Percentiles rank a stretch among this genome's conserved stretches.
Evolutionary conservation across 1,284 basidiomycete species (phyloP).

Genomic region (Malassezia sympodialis): DNA sequence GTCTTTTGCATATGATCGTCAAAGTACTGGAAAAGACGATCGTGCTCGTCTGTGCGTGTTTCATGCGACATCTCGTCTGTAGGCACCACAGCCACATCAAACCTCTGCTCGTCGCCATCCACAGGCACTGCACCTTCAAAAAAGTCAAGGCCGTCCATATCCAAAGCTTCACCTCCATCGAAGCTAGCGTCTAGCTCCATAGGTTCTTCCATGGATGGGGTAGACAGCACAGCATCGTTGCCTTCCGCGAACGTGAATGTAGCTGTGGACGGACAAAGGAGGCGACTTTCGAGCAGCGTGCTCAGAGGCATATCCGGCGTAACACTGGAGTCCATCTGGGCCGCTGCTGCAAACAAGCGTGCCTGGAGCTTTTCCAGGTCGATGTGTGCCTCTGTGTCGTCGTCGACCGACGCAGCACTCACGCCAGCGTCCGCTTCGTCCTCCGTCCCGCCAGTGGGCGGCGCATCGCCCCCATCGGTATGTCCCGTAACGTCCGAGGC

Average conservation of each 20-base stretch:
- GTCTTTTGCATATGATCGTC: slow-evolving; percentile 80
- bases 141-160: slow-evolving; percentile 49
- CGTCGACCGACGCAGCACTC: neutral
- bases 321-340: slow-evolving; percentile 15
- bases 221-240: slow-evolving; percentile 24
- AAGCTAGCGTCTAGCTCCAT: slow-evolving; percentile 17
- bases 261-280: slow-evolving; percentile 32
- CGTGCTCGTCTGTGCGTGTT: slow-evolving; percentile 4
- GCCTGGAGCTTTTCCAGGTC: slow-evolving; percentile 30
- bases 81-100: slow-evolving; percentile 15
- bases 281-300: slow-evolving; percentile 24
- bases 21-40: slow-evolving; percentile 72
- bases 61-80: slow-evolving; percentile 5
- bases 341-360: slow-evolving; percentile 23
- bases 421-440: slow-evolving; percentile 7
- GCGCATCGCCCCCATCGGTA: slow-evolving; percentile 17
- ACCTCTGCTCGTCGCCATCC: neutral
- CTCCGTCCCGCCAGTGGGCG: neutral
- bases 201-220: slow-evolving; percentile 11
- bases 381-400: slow-evolving; percentile 6
- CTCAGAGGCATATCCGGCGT: slow-evolving; percentile 13
- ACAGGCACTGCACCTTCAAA: slow-evolving; percentile 36
- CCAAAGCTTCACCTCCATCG: slow-evolving; percentile 23
- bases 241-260: slow-evolving; percentile 35
- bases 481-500: slow-evolving; percentile 72